These are phyloP conservation scores for Rhizopogon salebrosus DNA, from an alignment of 768 basidiomycete species.

Conservation along the genomic window DNA sequence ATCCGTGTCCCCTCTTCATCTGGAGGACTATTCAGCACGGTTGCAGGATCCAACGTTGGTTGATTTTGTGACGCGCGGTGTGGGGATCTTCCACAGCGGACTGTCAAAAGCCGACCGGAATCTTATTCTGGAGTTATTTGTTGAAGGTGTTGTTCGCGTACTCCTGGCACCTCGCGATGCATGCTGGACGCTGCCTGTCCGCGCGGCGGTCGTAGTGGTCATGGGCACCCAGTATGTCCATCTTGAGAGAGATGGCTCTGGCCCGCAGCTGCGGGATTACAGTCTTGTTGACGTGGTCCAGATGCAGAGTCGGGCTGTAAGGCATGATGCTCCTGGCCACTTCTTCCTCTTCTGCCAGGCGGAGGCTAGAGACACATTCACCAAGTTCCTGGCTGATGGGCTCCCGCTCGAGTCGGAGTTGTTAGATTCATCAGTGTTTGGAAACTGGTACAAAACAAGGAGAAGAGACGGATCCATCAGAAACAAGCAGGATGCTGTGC, in stretches of 20 bases:
- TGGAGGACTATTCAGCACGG: slow-evolving; percentile 54
- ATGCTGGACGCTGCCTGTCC: slow-evolving; percentile 87
- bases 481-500: slow-evolving; percentile 65
- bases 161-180: slow-evolving; percentile 78
- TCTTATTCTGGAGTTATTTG: slow-evolving; percentile 76
- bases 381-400: slow-evolving; percentile 77
- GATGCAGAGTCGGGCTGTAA: slow-evolving; percentile 88
- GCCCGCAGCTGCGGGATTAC: slow-evolving; percentile 78
- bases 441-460: slow-evolving; percentile 41
- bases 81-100: slow-evolving; percentile 83
- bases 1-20: slow-evolving; percentile 40
- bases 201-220: slow-evolving; percentile 75
- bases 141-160: slow-evolving; percentile 72
- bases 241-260: slow-evolving; percentile 37
- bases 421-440: slow-evolving; percentile 43
- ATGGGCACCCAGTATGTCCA: slow-evolving; percentile 89
- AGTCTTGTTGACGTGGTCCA: slow-evolving; percentile 72
- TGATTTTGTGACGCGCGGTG: slow-evolving; percentile 78
- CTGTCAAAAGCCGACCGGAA: slow-evolving; percentile 61
- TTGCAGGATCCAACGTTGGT: slow-evolving; percentile 58
- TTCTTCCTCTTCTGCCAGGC: slow-evolving; percentile 89
- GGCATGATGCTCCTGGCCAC: slow-evolving; percentile 51
- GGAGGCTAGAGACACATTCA: slow-evolving; percentile 77
- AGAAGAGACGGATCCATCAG: slow-evolving; percentile 34
- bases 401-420: slow-evolving; percentile 85